Conservation (phyloP, 2,329 filamentous ascomycete species). For the Ampelomyces quisqualis region DNA sequence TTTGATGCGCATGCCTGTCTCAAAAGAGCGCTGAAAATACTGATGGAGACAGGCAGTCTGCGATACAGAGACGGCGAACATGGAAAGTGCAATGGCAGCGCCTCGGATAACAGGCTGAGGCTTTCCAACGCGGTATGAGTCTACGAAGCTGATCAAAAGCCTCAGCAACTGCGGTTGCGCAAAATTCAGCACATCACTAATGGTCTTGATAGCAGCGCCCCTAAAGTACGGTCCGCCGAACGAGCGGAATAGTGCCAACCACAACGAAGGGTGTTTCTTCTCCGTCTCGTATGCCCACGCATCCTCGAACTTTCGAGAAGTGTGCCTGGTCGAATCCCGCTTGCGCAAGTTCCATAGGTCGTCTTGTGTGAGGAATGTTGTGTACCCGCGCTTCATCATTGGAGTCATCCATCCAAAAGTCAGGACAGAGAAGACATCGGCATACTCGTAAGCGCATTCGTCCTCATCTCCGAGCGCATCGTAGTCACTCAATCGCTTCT, state of each 20-base stretch:
- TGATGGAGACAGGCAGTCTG: constrained; percentile 94
- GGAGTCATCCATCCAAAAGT: constrained; percentile 99
- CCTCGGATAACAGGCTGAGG: constrained; percentile 81
- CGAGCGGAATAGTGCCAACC: constrained; percentile 78
- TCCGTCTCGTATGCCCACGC: constrained; percentile 76
- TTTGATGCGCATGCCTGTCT: constrained; percentile 96
- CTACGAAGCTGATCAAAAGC: constrained; percentile 78
- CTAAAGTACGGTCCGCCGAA: constrained; percentile 83
- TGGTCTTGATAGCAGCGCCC: constrained; percentile 82
- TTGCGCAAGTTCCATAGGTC: constrained; percentile 91
- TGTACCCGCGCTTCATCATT: constrained; percentile 93
- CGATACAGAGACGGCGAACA: constrained; percentile 83
- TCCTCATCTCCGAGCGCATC: constrained; percentile 67
- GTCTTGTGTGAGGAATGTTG: constrained; percentile 86
- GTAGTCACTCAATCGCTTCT: constrained; percentile 72
- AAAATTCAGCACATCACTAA: constrained; percentile 84
- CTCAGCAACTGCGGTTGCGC: constrained; percentile 87
- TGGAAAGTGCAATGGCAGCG: constrained; percentile 81
- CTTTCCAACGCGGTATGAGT: constrained; percentile 65
- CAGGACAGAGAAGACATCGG: constrained; percentile 87
- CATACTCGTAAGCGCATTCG: constrained; percentile 82
- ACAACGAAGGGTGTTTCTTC: constrained; percentile 75
- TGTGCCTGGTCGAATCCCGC: constrained; percentile 74
- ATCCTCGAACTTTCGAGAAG: constrained; percentile 67
- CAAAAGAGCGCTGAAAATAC: constrained; percentile 94